Conservation (phyloP, 2,329 filamentous ascomycete genomes). For the Aspergillus fischeri region DNA sequence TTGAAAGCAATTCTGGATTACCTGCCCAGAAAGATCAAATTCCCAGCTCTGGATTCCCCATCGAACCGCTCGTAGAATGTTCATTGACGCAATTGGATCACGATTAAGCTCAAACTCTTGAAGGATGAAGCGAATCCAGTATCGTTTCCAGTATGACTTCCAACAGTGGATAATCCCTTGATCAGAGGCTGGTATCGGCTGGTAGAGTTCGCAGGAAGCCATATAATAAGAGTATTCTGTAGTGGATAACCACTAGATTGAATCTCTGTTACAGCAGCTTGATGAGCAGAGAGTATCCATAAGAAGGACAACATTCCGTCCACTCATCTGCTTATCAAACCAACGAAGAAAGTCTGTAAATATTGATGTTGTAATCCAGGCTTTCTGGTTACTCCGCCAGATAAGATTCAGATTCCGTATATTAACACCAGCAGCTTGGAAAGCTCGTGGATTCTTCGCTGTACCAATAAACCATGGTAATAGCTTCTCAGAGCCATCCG, state of each 20-base stretch:
- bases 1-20: conserved; percentile 6
- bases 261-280: conserved; percentile 1
- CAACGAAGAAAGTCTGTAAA: conserved; percentile 3
- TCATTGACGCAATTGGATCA: too few relatives aligned
- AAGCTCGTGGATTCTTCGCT: neutral
- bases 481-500: too few relatives aligned
- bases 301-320: conserved; percentile 10
- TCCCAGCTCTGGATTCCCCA: conserved; percentile 8
- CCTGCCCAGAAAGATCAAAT: neutral
- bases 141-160: too few relatives aligned
- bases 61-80: conserved; percentile 8
- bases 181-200: conserved; percentile 6
- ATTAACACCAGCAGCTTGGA: neutral
- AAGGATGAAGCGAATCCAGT: too few relatives aligned
- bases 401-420: neutral
- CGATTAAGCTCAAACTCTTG: too few relatives aligned
- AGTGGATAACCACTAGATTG: neutral
- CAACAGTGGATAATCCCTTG: neutral
- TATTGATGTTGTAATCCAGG: neutral
- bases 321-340: conserved; percentile 9
- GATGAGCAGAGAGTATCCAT: conserved; percentile 13
- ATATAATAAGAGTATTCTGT: conserved; percentile 8
- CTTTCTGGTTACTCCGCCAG: neutral
- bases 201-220: conserved; percentile 5
- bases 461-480: conserved; percentile 2